Conservation (phyloP, 2,329 filamentous ascomycete genomes). For the Epichloe bromicola region DNA sequence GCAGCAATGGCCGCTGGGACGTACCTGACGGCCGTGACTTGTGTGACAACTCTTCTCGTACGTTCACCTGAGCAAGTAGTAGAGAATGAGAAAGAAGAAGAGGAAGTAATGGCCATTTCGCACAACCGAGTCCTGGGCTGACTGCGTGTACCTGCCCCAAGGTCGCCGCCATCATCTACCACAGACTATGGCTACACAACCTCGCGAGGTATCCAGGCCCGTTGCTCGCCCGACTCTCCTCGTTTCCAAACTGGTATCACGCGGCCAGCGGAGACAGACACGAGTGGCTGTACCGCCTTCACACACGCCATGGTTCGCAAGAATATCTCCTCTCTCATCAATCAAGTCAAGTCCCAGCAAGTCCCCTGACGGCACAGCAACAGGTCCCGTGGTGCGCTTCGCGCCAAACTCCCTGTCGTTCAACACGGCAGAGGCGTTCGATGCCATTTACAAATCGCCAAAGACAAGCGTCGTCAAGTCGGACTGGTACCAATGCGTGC, state of each 20-base stretch:
- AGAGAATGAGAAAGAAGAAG: too few relatives aligned
- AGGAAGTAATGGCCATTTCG: too few relatives aligned
- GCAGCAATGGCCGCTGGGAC: too few relatives aligned
- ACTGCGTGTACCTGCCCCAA: not conserved
- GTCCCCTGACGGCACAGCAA: not conserved
- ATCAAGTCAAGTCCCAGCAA: too few relatives aligned
- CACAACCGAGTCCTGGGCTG: too few relatives aligned
- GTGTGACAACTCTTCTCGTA: too few relatives aligned
- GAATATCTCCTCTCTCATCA: not conserved
- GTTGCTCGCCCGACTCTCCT: not conserved
- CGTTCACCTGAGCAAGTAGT: too few relatives aligned
- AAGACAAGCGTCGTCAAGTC: conserved; percentile 12
- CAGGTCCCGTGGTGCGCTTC: conserved; percentile 11
- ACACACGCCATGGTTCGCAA: conserved; percentile 10
- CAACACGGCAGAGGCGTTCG: conserved; percentile 10
- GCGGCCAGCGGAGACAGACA: conserved; percentile 10
- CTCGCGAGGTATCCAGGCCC: not conserved
- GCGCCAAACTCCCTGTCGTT: conserved; percentile 10
- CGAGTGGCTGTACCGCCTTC: conserved; percentile 9
- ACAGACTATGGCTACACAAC: not conserved
- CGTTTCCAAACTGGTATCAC: conserved; percentile 5
- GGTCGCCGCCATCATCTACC: not conserved
- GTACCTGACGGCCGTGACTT: too few relatives aligned
- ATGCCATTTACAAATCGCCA: conserved; percentile 9
- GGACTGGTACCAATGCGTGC: conserved; percentile 12